Base-by-base conservation (phyloP, 2,329 filamentous ascomycete genomes). In the Apiospora koreana region DNA sequence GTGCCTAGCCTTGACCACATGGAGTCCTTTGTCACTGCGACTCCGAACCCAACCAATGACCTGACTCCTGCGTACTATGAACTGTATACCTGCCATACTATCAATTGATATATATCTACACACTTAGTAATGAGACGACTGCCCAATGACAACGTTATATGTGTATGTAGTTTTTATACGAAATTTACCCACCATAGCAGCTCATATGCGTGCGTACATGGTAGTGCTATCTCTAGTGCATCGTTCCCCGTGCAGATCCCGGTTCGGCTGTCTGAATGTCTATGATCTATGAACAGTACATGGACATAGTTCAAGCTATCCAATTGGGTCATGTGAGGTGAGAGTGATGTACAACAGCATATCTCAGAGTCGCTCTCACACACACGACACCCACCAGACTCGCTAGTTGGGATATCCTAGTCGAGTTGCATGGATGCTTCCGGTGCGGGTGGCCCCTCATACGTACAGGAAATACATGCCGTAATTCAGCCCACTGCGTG, bases 291-390 rank as follows among this genome's bases (percentile, higher is more conserved):
- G 21, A 45, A 25, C 50, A 9, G 14, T 58, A 45, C 8, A 31
- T 62, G n/a, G 54, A 38, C 54, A 46, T 46, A 62, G 54, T 62
- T 62, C 54, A 38, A 62, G 54, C 54, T 31, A n/a, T 62, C 31
- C 54, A 62, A 62, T 62, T 62, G 54, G 54, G 54, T n/a, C n/a
- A n/a, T n/a, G n/a, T 62, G 54, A 62, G 54, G 54, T 62, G 54
- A 38, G 54, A 62, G 54, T 62, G 54, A 62, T 62, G 54, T 58
- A 58, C 50, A 58, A 31, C 50, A 58, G n/a, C n/a, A n/a, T n/a
- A n/a, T n/a, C n/a, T n/a, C n/a, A n/a, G n/a, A n/a, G n/a, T n/a
- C 48, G 31, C 25, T 28, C 48, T 31, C 50, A 31, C 50, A 18
- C 45, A 48, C 46, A 48, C n/a, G 18, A 45, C 42, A 45, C 42